Evolutionary conservation across 1,284 basidiomycete species (phyloP).

Genomic region (Cryptococcus maquisensis): DNA sequence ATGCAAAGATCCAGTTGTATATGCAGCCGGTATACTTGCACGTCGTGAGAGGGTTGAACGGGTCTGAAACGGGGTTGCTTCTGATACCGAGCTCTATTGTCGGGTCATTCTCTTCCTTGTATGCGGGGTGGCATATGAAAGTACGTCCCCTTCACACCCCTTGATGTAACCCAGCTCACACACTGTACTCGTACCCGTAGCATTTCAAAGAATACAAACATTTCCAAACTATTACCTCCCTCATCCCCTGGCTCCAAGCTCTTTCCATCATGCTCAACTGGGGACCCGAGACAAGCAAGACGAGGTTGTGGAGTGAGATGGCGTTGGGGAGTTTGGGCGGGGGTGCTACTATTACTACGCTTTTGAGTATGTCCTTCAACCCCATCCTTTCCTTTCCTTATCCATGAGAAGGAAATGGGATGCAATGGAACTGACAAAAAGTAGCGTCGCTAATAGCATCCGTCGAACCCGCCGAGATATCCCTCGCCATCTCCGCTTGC

Average conservation of each 20-base stretch:
- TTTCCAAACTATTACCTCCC: slow-evolving; percentile 20
- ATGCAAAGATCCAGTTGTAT: slow-evolving; percentile 16
- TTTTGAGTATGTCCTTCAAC: slow-evolving; percentile 10
- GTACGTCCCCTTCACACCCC: slow-evolving; percentile 8
- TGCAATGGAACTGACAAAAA: background rate
- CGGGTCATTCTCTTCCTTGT: slow-evolving; percentile 24
- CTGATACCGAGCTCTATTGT: slow-evolving; percentile 26
- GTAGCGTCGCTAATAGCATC: slow-evolving; percentile 23
- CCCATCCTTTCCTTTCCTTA: background rate
- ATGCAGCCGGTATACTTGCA: slow-evolving; percentile 38
- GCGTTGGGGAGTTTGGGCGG: slow-evolving; percentile 24
- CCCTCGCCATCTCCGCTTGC: slow-evolving; percentile 34
- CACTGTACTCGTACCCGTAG: slow-evolving; percentile 3
- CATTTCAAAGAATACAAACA: slow-evolving; percentile 33
- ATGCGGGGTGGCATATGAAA: slow-evolving; percentile 34
- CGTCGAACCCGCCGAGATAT: slow-evolving; percentile 23
- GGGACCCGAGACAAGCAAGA: slow-evolving; percentile 18
- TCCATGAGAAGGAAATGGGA: background rate
- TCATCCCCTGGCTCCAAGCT: slow-evolving; percentile 28
- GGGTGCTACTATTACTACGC: slow-evolving; percentile 21
- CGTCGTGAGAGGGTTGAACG: slow-evolving; percentile 25
- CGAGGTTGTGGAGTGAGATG: slow-evolving; percentile 30
- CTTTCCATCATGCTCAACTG: slow-evolving; percentile 24
- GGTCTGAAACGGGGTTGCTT: slow-evolving; percentile 23
- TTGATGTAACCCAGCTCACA: background rate